Percentiles rank a stretch among this genome's conserved stretches.
Conservation (phyloP, 176 grass and related monocot species). For the Hsuehochloa calcarea region DNA sequence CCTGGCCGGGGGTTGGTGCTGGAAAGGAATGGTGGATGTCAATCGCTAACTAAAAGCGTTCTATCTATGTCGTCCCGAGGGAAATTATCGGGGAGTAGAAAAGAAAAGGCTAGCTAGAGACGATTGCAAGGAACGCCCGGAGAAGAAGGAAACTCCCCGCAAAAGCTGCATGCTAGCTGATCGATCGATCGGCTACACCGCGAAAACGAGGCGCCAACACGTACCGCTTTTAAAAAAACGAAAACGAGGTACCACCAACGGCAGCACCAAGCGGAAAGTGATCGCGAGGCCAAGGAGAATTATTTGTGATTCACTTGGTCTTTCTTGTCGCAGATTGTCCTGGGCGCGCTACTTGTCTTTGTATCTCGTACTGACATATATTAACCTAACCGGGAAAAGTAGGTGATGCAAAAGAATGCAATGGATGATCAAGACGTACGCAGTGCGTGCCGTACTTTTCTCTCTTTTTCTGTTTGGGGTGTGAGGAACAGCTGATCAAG, state of each 20-base stretch:
- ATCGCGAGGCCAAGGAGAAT: not conserved
- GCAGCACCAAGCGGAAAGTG: not conserved
- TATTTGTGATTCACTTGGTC: not conserved
- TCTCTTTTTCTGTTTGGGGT: not conserved
- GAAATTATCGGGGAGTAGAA: not conserved
- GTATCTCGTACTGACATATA: not conserved
- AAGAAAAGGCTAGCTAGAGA: not conserved
- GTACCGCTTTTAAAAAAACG: not conserved
- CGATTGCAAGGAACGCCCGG: not conserved
- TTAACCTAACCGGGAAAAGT: not conserved
- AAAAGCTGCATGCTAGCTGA: not conserved
- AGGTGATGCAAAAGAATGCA: not conserved
- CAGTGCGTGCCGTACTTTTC: not conserved
- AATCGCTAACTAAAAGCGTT: not conserved
- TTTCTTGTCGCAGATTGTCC: not conserved
- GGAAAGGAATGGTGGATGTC: not conserved
- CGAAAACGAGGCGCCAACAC: not conserved
- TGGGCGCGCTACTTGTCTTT: too few species aligned
- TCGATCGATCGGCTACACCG: not conserved
- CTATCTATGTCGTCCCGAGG: not conserved
- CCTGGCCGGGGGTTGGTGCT: not conserved
- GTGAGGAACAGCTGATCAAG: not conserved
- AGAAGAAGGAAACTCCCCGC: not conserved
- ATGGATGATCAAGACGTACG: not conserved
- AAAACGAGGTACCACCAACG: not conserved